Evolutionary conservation across 2,329 filamentous ascomycete genomes (phyloP).

Genomic region (Onygenales sp.): DNA sequence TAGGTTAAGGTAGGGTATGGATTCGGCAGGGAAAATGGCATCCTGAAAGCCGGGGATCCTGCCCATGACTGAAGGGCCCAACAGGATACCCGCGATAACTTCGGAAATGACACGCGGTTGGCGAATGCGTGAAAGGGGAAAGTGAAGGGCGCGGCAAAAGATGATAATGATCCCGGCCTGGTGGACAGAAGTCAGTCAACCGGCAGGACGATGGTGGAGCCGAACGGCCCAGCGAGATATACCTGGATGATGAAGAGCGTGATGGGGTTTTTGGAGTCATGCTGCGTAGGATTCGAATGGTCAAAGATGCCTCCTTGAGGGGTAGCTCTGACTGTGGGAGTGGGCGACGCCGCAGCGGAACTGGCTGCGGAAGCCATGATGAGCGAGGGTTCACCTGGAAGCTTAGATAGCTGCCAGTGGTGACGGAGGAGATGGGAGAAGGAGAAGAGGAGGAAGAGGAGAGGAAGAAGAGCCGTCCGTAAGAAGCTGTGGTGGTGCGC

Average conservation of each 20-base stretch:
- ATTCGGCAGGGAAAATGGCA: conserved; percentile 66
- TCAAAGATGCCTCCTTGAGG: conserved; percentile 63
- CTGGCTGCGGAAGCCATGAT: conserved; percentile 6
- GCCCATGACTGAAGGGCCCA: conserved; percentile 82
- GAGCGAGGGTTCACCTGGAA: not conserved
- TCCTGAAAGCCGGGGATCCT: conserved; percentile 68
- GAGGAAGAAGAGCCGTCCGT: not conserved
- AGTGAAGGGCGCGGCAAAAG: conserved; percentile 65
- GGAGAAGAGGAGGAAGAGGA: not conserved
- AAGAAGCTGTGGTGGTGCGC: not conserved
- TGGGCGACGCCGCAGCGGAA: conserved; percentile 10
- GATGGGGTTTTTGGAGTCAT: conserved; percentile 62
- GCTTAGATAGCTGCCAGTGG: not conserved
- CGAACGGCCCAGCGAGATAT: conserved; percentile 11
- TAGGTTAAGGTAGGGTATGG: conserved; percentile 65
- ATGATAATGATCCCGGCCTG: conserved; percentile 65
- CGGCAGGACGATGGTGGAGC: not conserved
- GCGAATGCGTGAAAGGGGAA: conserved; percentile 64
- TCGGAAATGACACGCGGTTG: conserved; percentile 79
- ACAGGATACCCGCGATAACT: conserved; percentile 72
- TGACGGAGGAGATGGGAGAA: not conserved
- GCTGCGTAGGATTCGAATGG: conserved; percentile 57
- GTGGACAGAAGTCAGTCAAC: not conserved
- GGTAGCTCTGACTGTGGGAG: conserved; percentile 28
- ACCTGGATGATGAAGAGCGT: conserved; percentile 69